Conservation (phyloP, 192 early-diverging fungal species). For the Coemansia sp. region DNA sequence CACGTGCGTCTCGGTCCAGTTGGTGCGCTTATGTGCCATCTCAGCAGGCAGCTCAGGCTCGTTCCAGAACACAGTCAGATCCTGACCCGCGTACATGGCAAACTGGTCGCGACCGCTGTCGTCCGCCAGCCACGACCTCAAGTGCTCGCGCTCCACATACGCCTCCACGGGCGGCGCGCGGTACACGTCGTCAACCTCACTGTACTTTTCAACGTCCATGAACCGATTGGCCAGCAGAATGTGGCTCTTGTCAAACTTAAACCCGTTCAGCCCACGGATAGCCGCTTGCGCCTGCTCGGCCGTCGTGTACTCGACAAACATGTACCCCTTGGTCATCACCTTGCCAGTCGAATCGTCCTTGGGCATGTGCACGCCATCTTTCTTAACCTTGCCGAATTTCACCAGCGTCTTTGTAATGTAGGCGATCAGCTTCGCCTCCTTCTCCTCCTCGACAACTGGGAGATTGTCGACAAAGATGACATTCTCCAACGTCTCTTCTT, state of each 20-base stretch:
- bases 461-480: constrained; percentile 93
- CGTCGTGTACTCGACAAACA: constrained; percentile 94
- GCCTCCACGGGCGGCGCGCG: constrained; percentile 65
- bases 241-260: constrained; percentile 82
- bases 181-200: constrained; percentile 72
- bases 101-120: constrained; percentile 87
- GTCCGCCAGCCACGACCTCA: constrained; percentile 89
- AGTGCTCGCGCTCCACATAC: constrained; percentile 75
- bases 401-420: constrained; percentile 66
- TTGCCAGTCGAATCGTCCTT: constrained; percentile 70
- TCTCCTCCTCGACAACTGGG: constrained; percentile 83
- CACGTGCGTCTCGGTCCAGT: constrained; percentile 96
- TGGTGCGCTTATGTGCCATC: constrained; percentile 55
- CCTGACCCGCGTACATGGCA: constrained; percentile 81
- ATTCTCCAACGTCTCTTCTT: constrained; percentile 76
- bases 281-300: constrained; percentile 79
- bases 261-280: constrained; percentile 75
- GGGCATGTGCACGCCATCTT: constrained; percentile 88
- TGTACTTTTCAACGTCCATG: constrained; percentile 89
- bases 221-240: constrained; percentile 84
- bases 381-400: constrained; percentile 75
- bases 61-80: constrained; percentile 89
- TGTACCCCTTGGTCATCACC: constrained; percentile 82
- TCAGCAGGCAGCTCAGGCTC: constrained; percentile 85
- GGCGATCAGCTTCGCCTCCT: constrained; percentile 81